Evolutionary conservation across 495 filamentous ascomycete species (phyloP).

Genomic region (Podospora tetraspora): DNA sequence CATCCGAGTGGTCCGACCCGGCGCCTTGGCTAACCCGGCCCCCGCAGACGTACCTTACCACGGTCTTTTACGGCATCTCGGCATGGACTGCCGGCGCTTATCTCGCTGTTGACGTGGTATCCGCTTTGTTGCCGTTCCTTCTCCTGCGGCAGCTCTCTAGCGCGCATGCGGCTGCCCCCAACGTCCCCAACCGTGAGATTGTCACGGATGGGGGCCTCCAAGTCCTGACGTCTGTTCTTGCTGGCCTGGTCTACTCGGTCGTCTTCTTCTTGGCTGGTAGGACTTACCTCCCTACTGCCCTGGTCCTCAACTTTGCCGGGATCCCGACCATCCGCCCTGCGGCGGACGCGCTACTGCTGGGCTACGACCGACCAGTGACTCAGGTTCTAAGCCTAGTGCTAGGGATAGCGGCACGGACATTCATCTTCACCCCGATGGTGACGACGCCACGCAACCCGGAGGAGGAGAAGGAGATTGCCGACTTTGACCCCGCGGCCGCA

Average conservation of each 20-base stretch:
- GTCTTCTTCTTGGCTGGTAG: slow-evolving; percentile 58
- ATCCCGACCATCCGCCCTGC: slow-evolving; percentile 60
- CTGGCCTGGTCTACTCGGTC: slow-evolving; percentile 62
- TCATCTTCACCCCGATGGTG: slow-evolving; percentile 69
- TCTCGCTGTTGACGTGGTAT: slow-evolving; percentile 58
- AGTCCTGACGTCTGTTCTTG: slow-evolving; percentile 57
- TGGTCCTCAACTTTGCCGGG: slow-evolving; percentile 65
- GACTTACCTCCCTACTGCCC: slow-evolving; percentile 58
- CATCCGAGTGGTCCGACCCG: background rate
- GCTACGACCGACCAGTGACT: slow-evolving; percentile 49
- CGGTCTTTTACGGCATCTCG: slow-evolving; percentile 65
- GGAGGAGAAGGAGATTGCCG: slow-evolving; percentile 29
- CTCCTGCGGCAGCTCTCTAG: slow-evolving; percentile 60
- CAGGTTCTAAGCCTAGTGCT: slow-evolving; percentile 33
- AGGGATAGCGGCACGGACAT: slow-evolving; percentile 63
- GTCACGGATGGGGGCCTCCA: slow-evolving; percentile 60
- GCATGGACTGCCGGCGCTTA: slow-evolving; percentile 50
- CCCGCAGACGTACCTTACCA: slow-evolving; percentile 57
- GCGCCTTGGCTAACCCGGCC: slow-evolving; percentile 5
- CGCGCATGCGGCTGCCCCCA: slow-evolving; percentile 54
- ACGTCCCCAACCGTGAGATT: slow-evolving; percentile 62
- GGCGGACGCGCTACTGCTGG: slow-evolving; percentile 52
- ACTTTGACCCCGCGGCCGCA: slow-evolving; percentile 51
- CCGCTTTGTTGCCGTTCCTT: slow-evolving; percentile 63
- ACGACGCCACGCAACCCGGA: slow-evolving; percentile 39